Base-by-base conservation (phyloP, 192 early-diverging fungal genomes). In the Entophlyctis luteolus region DNA sequence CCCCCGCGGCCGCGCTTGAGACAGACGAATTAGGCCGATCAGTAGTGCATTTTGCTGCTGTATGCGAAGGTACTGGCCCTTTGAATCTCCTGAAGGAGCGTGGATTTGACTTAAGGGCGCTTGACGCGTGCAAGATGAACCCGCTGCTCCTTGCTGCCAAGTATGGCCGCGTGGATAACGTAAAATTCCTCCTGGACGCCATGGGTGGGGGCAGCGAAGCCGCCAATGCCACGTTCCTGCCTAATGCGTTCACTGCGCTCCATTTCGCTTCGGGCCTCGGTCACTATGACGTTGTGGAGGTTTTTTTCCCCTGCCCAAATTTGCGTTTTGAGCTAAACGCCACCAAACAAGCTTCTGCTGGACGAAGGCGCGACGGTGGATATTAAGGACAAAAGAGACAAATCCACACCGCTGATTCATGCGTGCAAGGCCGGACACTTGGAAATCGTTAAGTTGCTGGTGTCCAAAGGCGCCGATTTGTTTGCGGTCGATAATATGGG, bases 11-110 rank as follows among this genome's bases (percentile, higher is more conserved):
- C 39, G 55, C 46, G 12, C 25, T 75, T 1, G 73, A 77, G n/a
- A 60, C 66, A 0, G 83, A 85, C 48, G 70, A 67, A 2, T 49
- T 68, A n/a, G 72, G 75, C 0, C 72, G 83, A 27, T 77, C 73
- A 10, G 68, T 76, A 8, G 63, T 77, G 2, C 81, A 83, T 55
- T 85, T 77, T 74, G 79, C 84, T 14, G 81, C 79, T 20, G 78
- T 59, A 5, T 76, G 75, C 48, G 59, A 73, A 34, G 72, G 75
- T 27, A 54, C 79, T 22, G 79, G 27, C 18, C 72, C 72, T 22
- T 59, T 85, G n/a, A 52, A 79, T n/a, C 77, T 62, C 37, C 49
- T 85, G 48, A 33, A 81, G 6, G 70, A 63, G 2, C 20, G 71
- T 38, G 65, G 67, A 1, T 62, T 71, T 46, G 77, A 77, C 2